Evolutionary conservation across 768 basidiomycete species (phyloP), one percentile per base, ranked within the genome.

Genomic region (Boletus sensibilis): DNA sequence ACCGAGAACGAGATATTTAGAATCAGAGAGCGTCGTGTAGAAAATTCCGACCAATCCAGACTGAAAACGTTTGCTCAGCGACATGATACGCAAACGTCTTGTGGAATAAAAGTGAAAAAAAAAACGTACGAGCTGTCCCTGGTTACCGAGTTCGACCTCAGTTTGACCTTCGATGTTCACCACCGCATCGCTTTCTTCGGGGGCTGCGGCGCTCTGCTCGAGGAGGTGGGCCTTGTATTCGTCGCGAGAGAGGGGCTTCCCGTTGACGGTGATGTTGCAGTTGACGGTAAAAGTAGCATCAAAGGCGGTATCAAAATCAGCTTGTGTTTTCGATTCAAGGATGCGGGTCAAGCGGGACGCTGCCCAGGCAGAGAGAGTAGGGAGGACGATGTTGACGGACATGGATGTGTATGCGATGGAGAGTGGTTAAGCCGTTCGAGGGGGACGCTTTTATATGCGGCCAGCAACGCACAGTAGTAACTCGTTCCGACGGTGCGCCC

Each of bases 281-380:
- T 76, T 23, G 37, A 65, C 31, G 8, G 76, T 71, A 55, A 82
- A 64, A 56, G 78, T 77, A 2, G 55, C 64, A 35, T 81, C 74
- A 65, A 82, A 78, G 0, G 75, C 72, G 20, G 56, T 33, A 45
- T 73, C 55, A 55, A 80, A 78, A 18, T 65, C 71, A 0, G 56
- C 54, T 23, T 64, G 40, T 5, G 69, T 76, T 34, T 75, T 76
- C 6, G 79, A 75, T 53, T 71, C 57, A 57, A 78, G 68, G 44
- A 82, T 52, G 25, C 74, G 59, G 4, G 67, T 66, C 52, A 82
- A 47, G 60, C 64, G 76, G 49, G 69, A 63, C 59, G 79, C 58
- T 14, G 77, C 73, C 77, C 77, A 82, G 40, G 66, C 63, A 25
- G 72, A 70, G 57, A 82, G 79, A 3, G 72, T 58, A 8, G 76